Base-by-base conservation (phyloP, 2,329 filamentous ascomycete genomes). In the Colletotrichum horii region DNA sequence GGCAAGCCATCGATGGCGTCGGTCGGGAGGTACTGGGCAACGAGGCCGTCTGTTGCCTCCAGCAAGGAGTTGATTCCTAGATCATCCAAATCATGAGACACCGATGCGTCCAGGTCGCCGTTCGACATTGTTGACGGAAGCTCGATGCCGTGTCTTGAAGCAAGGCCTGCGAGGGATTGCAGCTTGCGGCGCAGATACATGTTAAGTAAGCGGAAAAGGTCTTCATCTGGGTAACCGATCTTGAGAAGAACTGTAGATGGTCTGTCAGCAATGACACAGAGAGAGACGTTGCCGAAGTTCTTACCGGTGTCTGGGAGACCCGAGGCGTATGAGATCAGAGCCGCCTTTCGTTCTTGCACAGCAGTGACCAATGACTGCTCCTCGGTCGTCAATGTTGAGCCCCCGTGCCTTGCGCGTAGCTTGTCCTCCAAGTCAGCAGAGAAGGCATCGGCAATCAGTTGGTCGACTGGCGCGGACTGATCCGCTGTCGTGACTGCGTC, bases 381-480 rank as follows among this genome's bases (percentile, higher is more conserved):
- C 30, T 84, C 80, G 77, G 84, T 77, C 75, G 80, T 84, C 22
- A 84, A 76, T 68, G 83, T 81, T 26, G 79, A 77, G 19, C 80
- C 80, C 4, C 80, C 81, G 65, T 83, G 82, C 38, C 83, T 79
- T 24, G 79, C 79, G 14, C 81, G 85, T 62, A 90, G 78, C 60
- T 84, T 84, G 14, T 87, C 86, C 30, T 93, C 88, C 4, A 94
- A 83, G 6, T 93, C 86, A 11, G 88, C 84, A 8, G 89, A 86
- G 43, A 95, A 87, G 4, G 91, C 87, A 69, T 91, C 89, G 14
- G 89, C 88, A 19, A 93, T 81, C 22, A 89, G 84, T 19, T 91
- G 89, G 16, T 91, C 90, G 48, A 78, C 73, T 16, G 87, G 84
- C 19, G 80, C 79, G 67, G 91, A 83, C 19, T 87, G 89, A 70